Evolutionary conservation across 441 rosid species (phyloP), one percentile per base, ranked within the genome.

Genomic region (Corymbia citriodora): DNA sequence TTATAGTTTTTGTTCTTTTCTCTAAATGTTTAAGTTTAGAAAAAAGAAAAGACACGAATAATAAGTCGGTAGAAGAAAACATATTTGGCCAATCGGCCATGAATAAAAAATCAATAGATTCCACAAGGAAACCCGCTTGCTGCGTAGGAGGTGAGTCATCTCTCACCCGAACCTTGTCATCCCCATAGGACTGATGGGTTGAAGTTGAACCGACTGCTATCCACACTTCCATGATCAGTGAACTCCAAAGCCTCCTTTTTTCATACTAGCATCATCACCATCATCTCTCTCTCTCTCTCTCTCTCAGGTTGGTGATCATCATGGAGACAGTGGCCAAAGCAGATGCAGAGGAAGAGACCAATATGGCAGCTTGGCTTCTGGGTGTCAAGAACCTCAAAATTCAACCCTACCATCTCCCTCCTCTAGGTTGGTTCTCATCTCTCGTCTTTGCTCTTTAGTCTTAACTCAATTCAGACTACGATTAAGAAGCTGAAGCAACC

Each of bases 321-420:
- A 79, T 79, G 85, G 52, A 23, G 85, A 79, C 29, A 79, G 29
- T 7, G 52, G 29, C 85, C 85, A 45, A 45, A 79, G 52, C n/a
- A 48, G 27, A 68, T 48, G 95, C 88, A 74, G 94, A 91, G 90
- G 97, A 94, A 89, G 95, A 94, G 90, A 98, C n/a, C 85, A 79
- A 98, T 94, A 93, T 96, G 99, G 99, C 99, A 90, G 99, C 98
- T 90, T 98, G 99, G 99, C 97, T 98, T 90, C 93, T 96, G 90
- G 95, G 96, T 88, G 52, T 95, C 92, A 96, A 98, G 93, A 95
- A 94, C 89, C 97, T 98, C 95, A 97, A 96, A 95, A 97, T 98
- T 93, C 98, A 96, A 91, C 99, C 98, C 90, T 98, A 95, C 93
- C 89, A 89, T 88, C 99, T 97, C 52, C 99, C 99, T 92, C 87